Evolutionary conservation across 805 yeast species (phyloP), one percentile per base, ranked within the genome.

Genomic region (Suhomyces sp.): DNA sequence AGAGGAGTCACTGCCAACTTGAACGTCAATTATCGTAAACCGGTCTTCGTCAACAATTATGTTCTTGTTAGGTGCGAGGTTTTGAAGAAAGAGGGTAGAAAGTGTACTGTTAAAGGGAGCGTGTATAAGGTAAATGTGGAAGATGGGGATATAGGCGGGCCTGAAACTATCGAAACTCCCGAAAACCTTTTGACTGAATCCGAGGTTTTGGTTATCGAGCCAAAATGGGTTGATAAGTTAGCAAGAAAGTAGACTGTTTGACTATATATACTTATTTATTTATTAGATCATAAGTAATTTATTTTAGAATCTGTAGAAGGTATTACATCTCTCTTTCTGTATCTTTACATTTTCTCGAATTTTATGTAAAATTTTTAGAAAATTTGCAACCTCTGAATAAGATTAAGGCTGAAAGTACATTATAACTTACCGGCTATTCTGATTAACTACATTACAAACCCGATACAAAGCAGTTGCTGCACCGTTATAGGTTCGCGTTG

Each of bases 1-100:
- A 68, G 66, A 54, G 79, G 77, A 1, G 78, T 75, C 17, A 75
- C 79, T 12, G 79, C 79, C 12, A 74, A 72, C 53, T 71, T 74
- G 61, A 74, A 73, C 54, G 68, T 74, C 53, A 72, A 68, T 58
- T 75, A 73, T 54, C 64, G 61, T 48, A 63, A 67, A 51, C 79
- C 79, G 4, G 69, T 76, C 38, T 67, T 47, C 50, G 66, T 68
- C 7, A 60, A 72, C 54, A 62, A 66, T 19, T 64, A 57, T 47
- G 64, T 74, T 10, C 58, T 72, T 64, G 61, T 75, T 17, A 72
- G 67, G 50, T 73, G 79, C 54, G 59, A 60, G 26, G 41, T 72
- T 5, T 40, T 63, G 3, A 68, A 60, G 50, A 73, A 71, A 50
- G 44, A 46, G 5, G 78, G 79, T 9, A 64, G 79, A 47, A 75